phyloP scores from a whole-genome alignment of 108 stramenopile species.

The Cyclostephanos invisitatus region DNA sequence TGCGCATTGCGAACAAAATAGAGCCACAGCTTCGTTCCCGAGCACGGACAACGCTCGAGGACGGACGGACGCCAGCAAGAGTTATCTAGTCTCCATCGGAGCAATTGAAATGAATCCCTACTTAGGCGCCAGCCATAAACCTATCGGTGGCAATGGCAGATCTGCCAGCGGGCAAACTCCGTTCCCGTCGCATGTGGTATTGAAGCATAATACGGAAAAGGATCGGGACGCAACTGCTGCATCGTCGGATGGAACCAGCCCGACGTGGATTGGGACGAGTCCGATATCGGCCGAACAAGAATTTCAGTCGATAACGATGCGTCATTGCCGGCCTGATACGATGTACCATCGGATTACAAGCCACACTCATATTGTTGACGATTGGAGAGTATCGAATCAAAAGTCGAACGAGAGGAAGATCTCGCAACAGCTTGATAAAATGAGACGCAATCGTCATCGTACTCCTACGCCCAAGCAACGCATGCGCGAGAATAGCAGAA shows the following conservation, averaged over 20 bases:
- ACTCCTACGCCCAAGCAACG: background rate
- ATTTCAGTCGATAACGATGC: background rate
- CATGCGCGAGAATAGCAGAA: background rate
- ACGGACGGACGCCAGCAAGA: too few species aligned
- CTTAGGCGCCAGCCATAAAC: background rate
- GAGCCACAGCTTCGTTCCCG: too few species aligned
- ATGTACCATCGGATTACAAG: background rate
- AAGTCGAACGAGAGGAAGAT: background rate
- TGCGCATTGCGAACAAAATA: too few species aligned
- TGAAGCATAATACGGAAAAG: conserved; percentile 1
- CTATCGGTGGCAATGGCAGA: background rate
- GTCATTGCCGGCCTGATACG: background rate
- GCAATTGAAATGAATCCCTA: conserved; percentile 1
- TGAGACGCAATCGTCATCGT: background rate
- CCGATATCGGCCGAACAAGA: conserved; percentile 2
- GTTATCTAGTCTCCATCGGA: too few species aligned
- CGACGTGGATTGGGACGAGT: conserved; percentile 14
- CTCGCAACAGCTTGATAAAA: background rate
- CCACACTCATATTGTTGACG: background rate
- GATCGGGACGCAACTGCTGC: background rate
- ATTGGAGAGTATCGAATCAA: background rate
- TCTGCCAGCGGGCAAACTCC: background rate
- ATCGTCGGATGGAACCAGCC: background rate
- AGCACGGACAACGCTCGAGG: too few species aligned
- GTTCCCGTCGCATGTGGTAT: conserved; percentile 9